Base-by-base conservation (phyloP, 148 eudicot species). In the Camellia sinensis region DNA sequence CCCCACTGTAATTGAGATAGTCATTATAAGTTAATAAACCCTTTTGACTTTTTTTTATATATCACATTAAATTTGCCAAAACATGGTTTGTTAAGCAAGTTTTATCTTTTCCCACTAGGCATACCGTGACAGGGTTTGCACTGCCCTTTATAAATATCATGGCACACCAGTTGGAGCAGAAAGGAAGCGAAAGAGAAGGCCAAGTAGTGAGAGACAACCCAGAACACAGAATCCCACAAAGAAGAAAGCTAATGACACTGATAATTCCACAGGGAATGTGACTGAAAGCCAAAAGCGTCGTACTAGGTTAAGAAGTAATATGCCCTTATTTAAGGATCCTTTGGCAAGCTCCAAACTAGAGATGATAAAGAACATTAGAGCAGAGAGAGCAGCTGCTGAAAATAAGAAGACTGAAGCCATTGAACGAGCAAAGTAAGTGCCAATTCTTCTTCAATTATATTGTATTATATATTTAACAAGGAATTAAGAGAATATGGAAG, bases 381-480 rank as follows among this genome's bases (percentile, higher is more conserved):
- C 37, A 29, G 97, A 85, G 75, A 93, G 99, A 84, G 83, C 83
- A 74, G 80, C 92, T 85, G 82, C 90, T 17, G 89, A 88, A 6
- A 76, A 76, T 57, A 89, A 83, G 80, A 90, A 85, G 78, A 83
- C 66, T 48, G 94, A 90, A 88, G 88, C 97, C 74, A 64, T 96
- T 46, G 87, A 76, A 59, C 92, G 89, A 82, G 99, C 97, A 65
- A 93, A 89, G 99, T 94, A 84, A 96, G 95, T 81, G 43, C 70
- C n/a, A 45, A 6, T 67, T 67, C 44, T 73, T 73, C 73, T 64
- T 73, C 48, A 40, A 5, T 65, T 64, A 0, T 63, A 14, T 73
- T 40, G 7, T 19, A 59, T 62, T 67, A 40, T 17, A 18, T 52
- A 40, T 29, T 13, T 54, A 17, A 56, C 64, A 40, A 18, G 66